These are phyloP conservation scores for Emmonsiellopsis sp. DNA, from an alignment of 2,329 filamentous ascomycete species.

Conservation along the genomic window DNA sequence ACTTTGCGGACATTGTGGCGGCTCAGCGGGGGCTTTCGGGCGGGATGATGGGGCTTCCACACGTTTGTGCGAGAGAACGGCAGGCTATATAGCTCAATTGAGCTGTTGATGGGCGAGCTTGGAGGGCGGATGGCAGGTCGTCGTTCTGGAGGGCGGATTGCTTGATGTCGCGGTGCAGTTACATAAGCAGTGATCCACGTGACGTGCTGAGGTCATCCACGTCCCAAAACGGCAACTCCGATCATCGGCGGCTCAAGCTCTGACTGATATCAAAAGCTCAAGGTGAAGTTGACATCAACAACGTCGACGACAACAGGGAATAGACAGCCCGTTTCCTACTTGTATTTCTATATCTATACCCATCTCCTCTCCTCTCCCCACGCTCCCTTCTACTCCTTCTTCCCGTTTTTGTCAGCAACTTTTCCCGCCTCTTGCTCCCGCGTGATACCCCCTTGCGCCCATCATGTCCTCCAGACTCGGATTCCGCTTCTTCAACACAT, in stretches of 20 bases:
- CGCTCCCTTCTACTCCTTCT: neutral
- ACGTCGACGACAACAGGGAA: neutral
- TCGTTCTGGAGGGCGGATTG: neutral
- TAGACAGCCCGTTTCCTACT: neutral
- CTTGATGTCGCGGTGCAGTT: neutral
- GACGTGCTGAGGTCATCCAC: neutral
- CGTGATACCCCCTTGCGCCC: conserved; percentile 4
- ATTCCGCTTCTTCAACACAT: conserved; percentile 47
- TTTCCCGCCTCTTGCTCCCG: neutral
- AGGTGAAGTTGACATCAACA: too few relatives aligned
- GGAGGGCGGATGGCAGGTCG: neutral
- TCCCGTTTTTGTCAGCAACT: neutral
- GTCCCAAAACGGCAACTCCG: neutral
- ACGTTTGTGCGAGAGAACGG: neutral
- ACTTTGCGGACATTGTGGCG: conserved; percentile 74
- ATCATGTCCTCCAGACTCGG: conserved; percentile 49
- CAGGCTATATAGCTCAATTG: conserved; percentile 8
- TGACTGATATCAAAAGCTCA: neutral
- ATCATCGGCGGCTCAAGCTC: conserved; percentile 2
- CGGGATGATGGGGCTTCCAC: neutral
- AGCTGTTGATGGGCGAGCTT: neutral
- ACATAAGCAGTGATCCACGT: neutral
- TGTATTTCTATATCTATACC: neutral
- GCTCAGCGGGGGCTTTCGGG: conserved; percentile 1
- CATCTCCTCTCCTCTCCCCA: neutral